Evolutionary conservation across 129 eudicot genomes (phyloP), one percentile per base, ranked within the genome.

Genomic region (Escallonia herrerae): DNA sequence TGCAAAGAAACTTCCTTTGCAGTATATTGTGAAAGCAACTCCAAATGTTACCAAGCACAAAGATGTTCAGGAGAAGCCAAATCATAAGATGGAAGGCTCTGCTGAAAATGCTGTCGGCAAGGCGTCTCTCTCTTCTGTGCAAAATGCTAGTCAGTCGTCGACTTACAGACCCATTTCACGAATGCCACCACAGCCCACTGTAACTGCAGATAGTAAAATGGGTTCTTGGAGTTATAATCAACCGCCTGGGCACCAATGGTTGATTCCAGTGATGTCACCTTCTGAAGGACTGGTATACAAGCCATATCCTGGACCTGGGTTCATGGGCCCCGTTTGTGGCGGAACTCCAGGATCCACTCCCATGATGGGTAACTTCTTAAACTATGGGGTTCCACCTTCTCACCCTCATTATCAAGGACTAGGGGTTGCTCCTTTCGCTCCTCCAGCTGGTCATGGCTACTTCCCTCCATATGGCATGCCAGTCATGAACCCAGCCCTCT

Each of bases 231-330:
- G 76, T 58, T 79, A 62, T 62, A 82, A 71, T 52, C 88, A 80
- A 58, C 85, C 82, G 2, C 78, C 81, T 47, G 91, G 84, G 14
- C 94, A 86, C 68, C 99, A 94, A 55, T 94, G 95, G 97, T 55
- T 94, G 72, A 69, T 89, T 63, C 97, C 99, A 0, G 97, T 94
- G 22, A 86, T 94, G 95, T 65, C 99, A 40, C 97, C 99, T 6
- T 80, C 94, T 41, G 99, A 94, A 81, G 97, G 99, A 58, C 94
- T 94, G 2, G 84, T 94, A 2, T 94, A 89, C 83, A 94, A 94
- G 69, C 99, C 99, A 2, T 89, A 78, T 60, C 87, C 98, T 15
- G 94, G 79, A 15, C 82, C 89, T 1, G 89, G 81, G 55, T 88
- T 73, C 55, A 43, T 68, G 81, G 69, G 62, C 76, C 84, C 87